Evolutionary conservation across 2,329 filamentous ascomycete genomes (phyloP).

Genomic region (Pseudopithomyces chartarum): DNA sequence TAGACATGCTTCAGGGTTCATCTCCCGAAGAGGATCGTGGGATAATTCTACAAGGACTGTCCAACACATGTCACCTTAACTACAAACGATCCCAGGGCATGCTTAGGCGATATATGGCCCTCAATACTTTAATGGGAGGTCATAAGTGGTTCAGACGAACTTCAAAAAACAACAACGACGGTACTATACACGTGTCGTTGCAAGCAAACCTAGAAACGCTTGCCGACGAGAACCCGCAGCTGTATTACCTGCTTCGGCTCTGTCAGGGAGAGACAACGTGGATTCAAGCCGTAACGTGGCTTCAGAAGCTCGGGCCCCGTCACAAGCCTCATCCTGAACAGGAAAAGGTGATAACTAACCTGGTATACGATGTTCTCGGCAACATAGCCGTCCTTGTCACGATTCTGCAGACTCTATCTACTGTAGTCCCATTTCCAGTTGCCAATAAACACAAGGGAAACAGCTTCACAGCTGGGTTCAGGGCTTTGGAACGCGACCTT

Average conservation of each 20-base stretch:
- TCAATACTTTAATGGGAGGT: slow-evolving; percentile 34
- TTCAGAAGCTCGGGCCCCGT: slow-evolving; percentile 49
- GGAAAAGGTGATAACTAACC: slow-evolving; percentile 40
- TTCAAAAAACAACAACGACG: slow-evolving; percentile 42
- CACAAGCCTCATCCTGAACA: slow-evolving; percentile 41
- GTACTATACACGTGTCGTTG: slow-evolving; percentile 44
- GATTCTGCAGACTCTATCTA: slow-evolving; percentile 49
- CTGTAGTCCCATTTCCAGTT: slow-evolving; percentile 43
- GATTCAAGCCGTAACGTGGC: slow-evolving; percentile 46
- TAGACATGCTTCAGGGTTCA: slow-evolving; percentile 43
- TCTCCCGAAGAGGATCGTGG: slow-evolving; percentile 24
- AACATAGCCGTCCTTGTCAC: slow-evolving; percentile 46
- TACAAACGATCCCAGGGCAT: slow-evolving; percentile 46
- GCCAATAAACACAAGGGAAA: slow-evolving; percentile 47
- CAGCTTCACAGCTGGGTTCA: slow-evolving; percentile 40
- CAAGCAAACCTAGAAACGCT: slow-evolving; percentile 51
- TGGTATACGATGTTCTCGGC: slow-evolving; percentile 44
- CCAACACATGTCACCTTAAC: slow-evolving; percentile 52
- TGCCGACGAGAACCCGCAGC: slow-evolving; percentile 41
- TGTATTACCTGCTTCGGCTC: slow-evolving; percentile 53
- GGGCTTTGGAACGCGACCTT: slow-evolving; percentile 47
- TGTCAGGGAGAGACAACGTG: slow-evolving; percentile 48
- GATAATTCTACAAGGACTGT: slow-evolving; percentile 52
- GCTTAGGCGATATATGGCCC: slow-evolving; percentile 52
- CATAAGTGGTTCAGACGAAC: slow-evolving; percentile 51